Evolutionary conservation across 1,284 basidiomycete species (phyloP).

Genomic region (Sutorius eximius): DNA sequence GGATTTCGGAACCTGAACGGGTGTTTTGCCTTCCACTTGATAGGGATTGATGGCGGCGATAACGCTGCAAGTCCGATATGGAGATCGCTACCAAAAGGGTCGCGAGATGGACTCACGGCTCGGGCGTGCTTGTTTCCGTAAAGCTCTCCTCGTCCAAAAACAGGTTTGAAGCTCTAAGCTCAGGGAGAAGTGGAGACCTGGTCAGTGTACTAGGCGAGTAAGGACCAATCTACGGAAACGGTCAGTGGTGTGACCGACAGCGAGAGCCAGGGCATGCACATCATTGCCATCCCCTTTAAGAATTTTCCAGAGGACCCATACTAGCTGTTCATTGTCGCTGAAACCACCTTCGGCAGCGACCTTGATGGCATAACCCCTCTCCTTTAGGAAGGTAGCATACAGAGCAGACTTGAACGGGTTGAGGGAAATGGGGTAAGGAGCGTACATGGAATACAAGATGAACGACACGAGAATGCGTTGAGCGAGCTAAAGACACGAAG

Average conservation of each 20-base stretch:
- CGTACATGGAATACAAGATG: slow-evolving; percentile 73
- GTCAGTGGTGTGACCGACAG: slow-evolving; percentile 8
- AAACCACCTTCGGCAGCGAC: slow-evolving; percentile 51
- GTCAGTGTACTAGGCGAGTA: slow-evolving; percentile 72
- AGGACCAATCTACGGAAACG: slow-evolving; percentile 58
- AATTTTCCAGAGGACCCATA: slow-evolving; percentile 83
- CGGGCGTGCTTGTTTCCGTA: slow-evolving; percentile 46
- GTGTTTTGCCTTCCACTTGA: slow-evolving; percentile 6
- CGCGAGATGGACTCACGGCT: slow-evolving; percentile 23
- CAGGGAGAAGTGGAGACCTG: slow-evolving; percentile 65
- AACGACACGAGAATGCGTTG: slow-evolving; percentile 74
- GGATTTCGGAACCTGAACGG: slow-evolving; percentile 1
- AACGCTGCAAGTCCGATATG: slow-evolving; percentile 23
- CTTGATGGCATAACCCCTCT: slow-evolving; percentile 57
- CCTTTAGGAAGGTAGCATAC: slow-evolving; percentile 60
- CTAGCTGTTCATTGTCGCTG: slow-evolving; percentile 68
- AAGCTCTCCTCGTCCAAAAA: slow-evolving; percentile 59
- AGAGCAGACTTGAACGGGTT: slow-evolving; percentile 76
- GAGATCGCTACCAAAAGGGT: slow-evolving; percentile 6
- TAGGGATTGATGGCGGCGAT: slow-evolving; percentile 5
- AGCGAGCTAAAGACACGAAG: slow-evolving; percentile 46
- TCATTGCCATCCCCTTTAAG: slow-evolving; percentile 75
- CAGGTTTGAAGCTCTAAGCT: slow-evolving; percentile 67
- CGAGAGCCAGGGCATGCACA: slow-evolving; percentile 42
- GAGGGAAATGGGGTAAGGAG: slow-evolving; percentile 69